Conservation (phyloP, 305 asterid species). For the Fraxinus albicans region DNA sequence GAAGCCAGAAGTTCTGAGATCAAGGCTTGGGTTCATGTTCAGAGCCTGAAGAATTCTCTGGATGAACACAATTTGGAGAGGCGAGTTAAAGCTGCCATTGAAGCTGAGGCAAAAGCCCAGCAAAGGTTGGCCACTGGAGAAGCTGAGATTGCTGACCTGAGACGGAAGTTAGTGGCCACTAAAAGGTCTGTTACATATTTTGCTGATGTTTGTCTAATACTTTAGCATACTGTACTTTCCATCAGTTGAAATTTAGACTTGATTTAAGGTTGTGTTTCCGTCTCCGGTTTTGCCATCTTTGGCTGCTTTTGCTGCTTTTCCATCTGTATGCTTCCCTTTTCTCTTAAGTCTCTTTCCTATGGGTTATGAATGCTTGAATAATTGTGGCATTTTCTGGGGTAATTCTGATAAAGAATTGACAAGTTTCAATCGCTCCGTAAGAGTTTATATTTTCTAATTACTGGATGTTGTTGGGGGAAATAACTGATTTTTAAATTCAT, state of each 20-base stretch:
- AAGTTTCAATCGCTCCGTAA: neutral
- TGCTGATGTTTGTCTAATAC: neutral
- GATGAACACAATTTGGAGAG: conserved; percentile 84
- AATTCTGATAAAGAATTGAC: neutral
- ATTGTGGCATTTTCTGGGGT: conserved; percentile 12
- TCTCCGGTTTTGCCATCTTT: neutral
- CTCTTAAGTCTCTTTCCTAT: neutral
- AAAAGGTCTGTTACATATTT: conserved; percentile 52
- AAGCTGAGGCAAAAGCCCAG: conserved; percentile 91
- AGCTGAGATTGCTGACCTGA: conserved; percentile 89
- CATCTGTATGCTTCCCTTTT: conserved; percentile 12
- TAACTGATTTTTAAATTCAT: neutral
- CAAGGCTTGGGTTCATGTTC: conserved; percentile 90
- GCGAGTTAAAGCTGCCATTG: conserved; percentile 91
- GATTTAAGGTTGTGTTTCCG: neutral
- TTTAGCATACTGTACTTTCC: neutral
- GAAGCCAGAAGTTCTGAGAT: conserved; percentile 79
- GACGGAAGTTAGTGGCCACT: conserved; percentile 73
- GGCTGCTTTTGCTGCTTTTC: neutral
- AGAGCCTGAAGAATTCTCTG: conserved; percentile 73
- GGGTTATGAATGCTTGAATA: conserved; percentile 2
- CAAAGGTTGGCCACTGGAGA: conserved; percentile 93
- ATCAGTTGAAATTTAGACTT: conserved; percentile 1
- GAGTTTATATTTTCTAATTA: neutral
- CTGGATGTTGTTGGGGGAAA: neutral